phyloP scores from a whole-genome alignment of 129 eudicot genomes.

The Arctium lappa region DNA sequence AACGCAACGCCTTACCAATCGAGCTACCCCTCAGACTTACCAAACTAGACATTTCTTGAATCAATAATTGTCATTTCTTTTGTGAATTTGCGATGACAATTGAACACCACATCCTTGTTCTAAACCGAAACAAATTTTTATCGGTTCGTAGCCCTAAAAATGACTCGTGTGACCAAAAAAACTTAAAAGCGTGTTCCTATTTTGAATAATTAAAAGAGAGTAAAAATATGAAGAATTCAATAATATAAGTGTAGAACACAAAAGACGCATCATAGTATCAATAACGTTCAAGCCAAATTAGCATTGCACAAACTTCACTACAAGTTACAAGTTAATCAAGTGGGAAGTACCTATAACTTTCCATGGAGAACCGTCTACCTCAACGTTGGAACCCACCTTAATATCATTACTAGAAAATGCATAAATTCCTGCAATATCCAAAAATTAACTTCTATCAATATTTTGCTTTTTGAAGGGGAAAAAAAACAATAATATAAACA shows the following conservation, averaged over 20 bases:
- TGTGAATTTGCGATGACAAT: too few species aligned
- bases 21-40: too few species aligned
- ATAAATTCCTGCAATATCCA: conserved; percentile 44
- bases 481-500: not conserved
- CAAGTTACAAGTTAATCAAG: not conserved
- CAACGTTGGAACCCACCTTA: conserved; percentile 76
- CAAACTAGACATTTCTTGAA: too few species aligned
- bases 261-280: not conserved
- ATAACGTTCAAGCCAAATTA: not conserved
- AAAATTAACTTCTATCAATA: not conserved
- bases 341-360: conserved; percentile 55
- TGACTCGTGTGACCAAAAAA: too few species aligned
- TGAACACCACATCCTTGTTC: too few species aligned
- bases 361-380: conserved; percentile 85
- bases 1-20: too few species aligned
- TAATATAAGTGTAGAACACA: not conserved
- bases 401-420: conserved; percentile 76
- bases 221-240: not conserved
- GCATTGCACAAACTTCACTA: not conserved
- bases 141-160: too few species aligned
- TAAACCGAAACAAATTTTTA: too few species aligned
- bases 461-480: too few species aligned
- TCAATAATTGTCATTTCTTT: too few species aligned
- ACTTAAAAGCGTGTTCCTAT: too few species aligned
- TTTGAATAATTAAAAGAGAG: not conserved